Percentiles rank a stretch among this genome's conserved stretches.
These are phyloP conservation scores for Arbutus unedo DNA, from an alignment of 148 eudicot species.

Conservation along the genomic window DNA sequence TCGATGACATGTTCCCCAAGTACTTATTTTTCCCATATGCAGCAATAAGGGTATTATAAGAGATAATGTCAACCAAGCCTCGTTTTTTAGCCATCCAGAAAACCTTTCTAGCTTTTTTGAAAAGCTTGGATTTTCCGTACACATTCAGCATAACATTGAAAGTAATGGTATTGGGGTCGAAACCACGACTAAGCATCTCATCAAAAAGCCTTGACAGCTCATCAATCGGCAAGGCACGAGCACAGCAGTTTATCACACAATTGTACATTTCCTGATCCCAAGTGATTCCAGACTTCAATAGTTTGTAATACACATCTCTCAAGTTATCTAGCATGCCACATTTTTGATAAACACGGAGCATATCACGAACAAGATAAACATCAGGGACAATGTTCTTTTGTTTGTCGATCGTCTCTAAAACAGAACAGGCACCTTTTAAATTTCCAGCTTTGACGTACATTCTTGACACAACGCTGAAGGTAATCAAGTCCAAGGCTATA, in stretches of 20 bases:
- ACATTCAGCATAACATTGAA: constrained; percentile 81
- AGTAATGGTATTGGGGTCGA: constrained; percentile 67
- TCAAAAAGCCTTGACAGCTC: constrained; percentile 86
- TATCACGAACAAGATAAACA: constrained; percentile 70
- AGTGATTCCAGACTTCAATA: constrained; percentile 47
- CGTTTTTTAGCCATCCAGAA: constrained; percentile 78
- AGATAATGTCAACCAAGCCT: constrained; percentile 63
- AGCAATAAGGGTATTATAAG: constrained; percentile 87
- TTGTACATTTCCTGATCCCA: constrained; percentile 98
- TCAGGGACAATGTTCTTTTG: constrained; percentile 70
- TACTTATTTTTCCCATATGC: constrained; percentile 65
- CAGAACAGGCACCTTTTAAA: constrained; percentile 54
- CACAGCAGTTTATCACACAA: constrained; percentile 90
- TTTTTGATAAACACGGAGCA: constrained; percentile 81
- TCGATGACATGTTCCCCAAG: constrained; percentile 57
- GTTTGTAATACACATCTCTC: constrained; percentile 66
- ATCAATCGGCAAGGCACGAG: constrained; percentile 79
- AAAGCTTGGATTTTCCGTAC: constrained; percentile 73
- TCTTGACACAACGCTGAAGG: constrained; percentile 67
- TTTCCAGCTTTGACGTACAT: constrained; percentile 80
- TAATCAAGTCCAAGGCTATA: constrained; percentile 66
- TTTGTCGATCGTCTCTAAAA: constrained; percentile 62
- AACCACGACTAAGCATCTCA: constrained; percentile 80
- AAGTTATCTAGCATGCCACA: constrained; percentile 54
- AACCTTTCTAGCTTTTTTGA: constrained; percentile 66